These are phyloP conservation scores for Saccharomycopsis javanensis DNA, from an alignment of 805 yeast genomes.

Conservation along the genomic window DNA sequence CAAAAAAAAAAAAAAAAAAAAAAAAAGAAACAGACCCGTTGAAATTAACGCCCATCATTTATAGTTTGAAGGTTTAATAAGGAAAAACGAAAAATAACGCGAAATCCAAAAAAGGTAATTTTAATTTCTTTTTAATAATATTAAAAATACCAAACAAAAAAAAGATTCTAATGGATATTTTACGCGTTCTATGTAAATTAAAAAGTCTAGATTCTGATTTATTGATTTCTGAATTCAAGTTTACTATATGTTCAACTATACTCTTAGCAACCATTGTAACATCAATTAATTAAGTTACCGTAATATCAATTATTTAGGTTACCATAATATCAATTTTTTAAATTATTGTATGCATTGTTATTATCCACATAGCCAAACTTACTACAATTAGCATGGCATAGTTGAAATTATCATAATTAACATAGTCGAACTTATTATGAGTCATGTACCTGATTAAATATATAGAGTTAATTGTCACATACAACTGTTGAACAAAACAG, in stretches of 20 bases:
- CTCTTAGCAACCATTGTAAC: too few species aligned
- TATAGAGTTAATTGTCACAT: too few species aligned
- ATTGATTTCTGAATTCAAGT: too few species aligned
- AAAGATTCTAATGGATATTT: background rate
- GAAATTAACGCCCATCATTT: background rate
- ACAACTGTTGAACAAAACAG: too few species aligned
- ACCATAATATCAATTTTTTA: too few species aligned
- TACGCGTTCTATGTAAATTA: background rate
- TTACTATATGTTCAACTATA: background rate
- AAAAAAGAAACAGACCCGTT: background rate
- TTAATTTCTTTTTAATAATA: background rate
- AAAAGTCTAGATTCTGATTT: background rate
- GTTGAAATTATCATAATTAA: too few species aligned
- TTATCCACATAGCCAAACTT: too few species aligned
- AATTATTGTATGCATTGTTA: too few species aligned
- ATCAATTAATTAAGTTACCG: too few species aligned
- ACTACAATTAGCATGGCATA: too few species aligned
- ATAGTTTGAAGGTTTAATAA: background rate
- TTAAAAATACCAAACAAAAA: background rate
- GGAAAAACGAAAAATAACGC: conserved; percentile 1
- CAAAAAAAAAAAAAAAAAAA: background rate
- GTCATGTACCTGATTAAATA: too few species aligned
- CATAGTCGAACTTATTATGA: background rate
- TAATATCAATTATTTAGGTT: too few species aligned
- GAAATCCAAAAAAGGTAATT: background rate